These are phyloP conservation scores for Nigrospora sphaerica DNA, from an alignment of 2,329 filamentous ascomycete species.

Conservation along the genomic window DNA sequence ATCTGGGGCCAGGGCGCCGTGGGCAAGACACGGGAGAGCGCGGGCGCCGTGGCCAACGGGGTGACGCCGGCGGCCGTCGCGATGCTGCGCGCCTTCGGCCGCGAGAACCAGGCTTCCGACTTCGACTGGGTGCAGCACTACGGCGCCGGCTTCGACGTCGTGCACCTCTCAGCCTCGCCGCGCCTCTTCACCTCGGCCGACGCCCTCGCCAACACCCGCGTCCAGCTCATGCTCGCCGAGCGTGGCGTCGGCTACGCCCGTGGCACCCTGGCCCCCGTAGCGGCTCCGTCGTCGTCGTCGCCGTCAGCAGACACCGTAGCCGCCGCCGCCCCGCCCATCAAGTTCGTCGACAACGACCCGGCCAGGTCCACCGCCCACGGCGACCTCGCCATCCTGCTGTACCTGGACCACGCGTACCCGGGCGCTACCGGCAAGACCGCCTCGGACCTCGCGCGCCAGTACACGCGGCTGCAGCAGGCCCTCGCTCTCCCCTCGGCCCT, in stretches of 20 bases:
- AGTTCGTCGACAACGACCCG: slow-evolving; percentile 48
- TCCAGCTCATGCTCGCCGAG: slow-evolving; percentile 44
- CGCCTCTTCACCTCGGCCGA: slow-evolving; percentile 45
- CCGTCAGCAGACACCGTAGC: slow-evolving; percentile 13
- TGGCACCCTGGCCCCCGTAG: slow-evolving; percentile 23
- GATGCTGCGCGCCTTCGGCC: slow-evolving; percentile 74
- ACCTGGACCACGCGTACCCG: slow-evolving; percentile 48
- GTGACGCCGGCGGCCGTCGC: slow-evolving; percentile 56
- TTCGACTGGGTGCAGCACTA: slow-evolving; percentile 75
- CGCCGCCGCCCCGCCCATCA: slow-evolving; percentile 27
- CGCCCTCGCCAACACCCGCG: slow-evolving; percentile 36
- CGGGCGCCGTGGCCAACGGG: slow-evolving; percentile 61
- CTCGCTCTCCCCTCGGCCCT: slow-evolving; percentile 18
- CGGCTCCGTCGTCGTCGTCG: slow-evolving; percentile 11
- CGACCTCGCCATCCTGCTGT: slow-evolving; percentile 47
- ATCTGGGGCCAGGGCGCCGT: slow-evolving; percentile 94
- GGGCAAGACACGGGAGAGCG: slow-evolving; percentile 54
- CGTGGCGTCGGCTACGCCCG: slow-evolving; percentile 36
- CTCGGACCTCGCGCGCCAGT: slow-evolving; percentile 26
- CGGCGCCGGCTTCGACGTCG: slow-evolving; percentile 75
- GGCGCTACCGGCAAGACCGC: slow-evolving; percentile 20
- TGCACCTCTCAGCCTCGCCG: slow-evolving; percentile 53
- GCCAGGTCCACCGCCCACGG: slow-evolving; percentile 40
- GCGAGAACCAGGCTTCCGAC: slow-evolving; percentile 67
- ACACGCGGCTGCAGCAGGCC: slow-evolving; percentile 35